These are phyloP conservation scores for Monosporascus sp. DNA, from an alignment of 2,329 filamentous ascomycete species.

Conservation along the genomic window DNA sequence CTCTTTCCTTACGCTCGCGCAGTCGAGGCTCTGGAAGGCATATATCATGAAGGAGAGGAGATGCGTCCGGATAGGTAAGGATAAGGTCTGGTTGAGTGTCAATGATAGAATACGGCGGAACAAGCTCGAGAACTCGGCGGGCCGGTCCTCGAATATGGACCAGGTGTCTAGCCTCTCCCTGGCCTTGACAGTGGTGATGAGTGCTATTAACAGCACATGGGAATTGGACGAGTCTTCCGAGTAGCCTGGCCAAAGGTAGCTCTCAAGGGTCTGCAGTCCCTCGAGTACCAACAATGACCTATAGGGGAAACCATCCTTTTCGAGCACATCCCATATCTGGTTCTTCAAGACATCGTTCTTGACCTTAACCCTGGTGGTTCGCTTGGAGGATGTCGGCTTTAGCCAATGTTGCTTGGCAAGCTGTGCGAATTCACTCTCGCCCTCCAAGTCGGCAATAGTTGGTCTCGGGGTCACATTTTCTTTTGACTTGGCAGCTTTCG, in stretches of 20 bases:
- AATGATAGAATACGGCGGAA: constrained; percentile 88
- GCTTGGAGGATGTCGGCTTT: constrained; percentile 46
- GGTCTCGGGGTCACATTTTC: constrained; percentile 46
- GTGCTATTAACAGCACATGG: constrained; percentile 79
- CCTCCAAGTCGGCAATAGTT: constrained; percentile 63
- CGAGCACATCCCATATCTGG: constrained; percentile 83
- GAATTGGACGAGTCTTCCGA: constrained; percentile 83
- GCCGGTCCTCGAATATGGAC: constrained; percentile 71
- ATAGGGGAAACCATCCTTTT: constrained; percentile 72
- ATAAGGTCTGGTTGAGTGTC: constrained; percentile 66
- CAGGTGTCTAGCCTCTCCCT: constrained; percentile 83
- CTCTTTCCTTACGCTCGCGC: constrained; percentile 83
- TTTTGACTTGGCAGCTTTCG: constrained; percentile 34
- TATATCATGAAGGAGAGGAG: constrained; percentile 86
- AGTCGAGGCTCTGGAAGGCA: constrained; percentile 92
- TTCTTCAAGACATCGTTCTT: constrained; percentile 82
- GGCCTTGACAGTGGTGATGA: constrained; percentile 83
- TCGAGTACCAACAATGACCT: constrained; percentile 78
- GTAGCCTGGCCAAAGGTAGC: constrained; percentile 94
- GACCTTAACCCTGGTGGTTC: constrained; percentile 61
- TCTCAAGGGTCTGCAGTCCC: constrained; percentile 84
- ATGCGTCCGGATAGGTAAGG: constrained; percentile 65
- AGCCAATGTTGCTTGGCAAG: constrained; percentile 85
- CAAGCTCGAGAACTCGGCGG: constrained; percentile 78
- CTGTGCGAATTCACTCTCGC: constrained; percentile 66